phyloP scores from a whole-genome alignment of 2,329 filamentous ascomycete genomes.

The Huntiella moniliformis region DNA sequence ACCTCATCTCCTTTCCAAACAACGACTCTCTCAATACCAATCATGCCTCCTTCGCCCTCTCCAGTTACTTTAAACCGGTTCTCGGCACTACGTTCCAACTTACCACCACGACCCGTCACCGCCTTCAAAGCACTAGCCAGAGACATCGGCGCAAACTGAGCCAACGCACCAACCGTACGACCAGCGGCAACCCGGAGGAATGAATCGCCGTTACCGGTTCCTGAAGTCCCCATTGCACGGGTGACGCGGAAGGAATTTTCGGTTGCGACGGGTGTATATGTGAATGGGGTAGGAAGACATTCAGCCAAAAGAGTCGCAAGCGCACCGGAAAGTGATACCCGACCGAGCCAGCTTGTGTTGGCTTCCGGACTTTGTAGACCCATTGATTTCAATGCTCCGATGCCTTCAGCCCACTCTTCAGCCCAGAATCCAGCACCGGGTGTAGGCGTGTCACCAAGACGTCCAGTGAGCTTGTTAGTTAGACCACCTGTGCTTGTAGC shows the following conservation, averaged over 20 bases:
- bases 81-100: constrained; percentile 56
- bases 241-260: constrained; percentile 14
- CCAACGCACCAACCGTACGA: constrained; percentile 54
- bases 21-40: constrained; percentile 50
- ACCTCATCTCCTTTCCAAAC: constrained; percentile 22
- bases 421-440: constrained; percentile 81
- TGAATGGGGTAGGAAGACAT: constrained; percentile 35
- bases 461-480: constrained; percentile 73
- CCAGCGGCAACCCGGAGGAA: constrained; percentile 57
- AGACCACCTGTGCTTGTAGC: constrained; percentile 55
- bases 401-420: constrained; percentile 51
- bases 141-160: constrained; percentile 37
- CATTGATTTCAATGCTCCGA: too few species aligned
- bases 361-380: constrained; percentile 4
- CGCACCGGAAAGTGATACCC: constrained; percentile 23
- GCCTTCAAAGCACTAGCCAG: constrained; percentile 39
- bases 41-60: constrained; percentile 72
- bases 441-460: constrained; percentile 72
- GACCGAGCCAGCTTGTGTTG: constrained; percentile 15
- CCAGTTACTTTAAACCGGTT: constrained; percentile 51
- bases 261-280: constrained; percentile 19
- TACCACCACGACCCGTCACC: constrained; percentile 51
- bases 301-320: constrained; percentile 35
- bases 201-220: constrained; percentile 76
- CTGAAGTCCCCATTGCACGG: constrained; percentile 44